These are phyloP conservation scores for Hymenoscyphus repandus DNA, from an alignment of 2,329 filamentous ascomycete species.

Conservation along the genomic window DNA sequence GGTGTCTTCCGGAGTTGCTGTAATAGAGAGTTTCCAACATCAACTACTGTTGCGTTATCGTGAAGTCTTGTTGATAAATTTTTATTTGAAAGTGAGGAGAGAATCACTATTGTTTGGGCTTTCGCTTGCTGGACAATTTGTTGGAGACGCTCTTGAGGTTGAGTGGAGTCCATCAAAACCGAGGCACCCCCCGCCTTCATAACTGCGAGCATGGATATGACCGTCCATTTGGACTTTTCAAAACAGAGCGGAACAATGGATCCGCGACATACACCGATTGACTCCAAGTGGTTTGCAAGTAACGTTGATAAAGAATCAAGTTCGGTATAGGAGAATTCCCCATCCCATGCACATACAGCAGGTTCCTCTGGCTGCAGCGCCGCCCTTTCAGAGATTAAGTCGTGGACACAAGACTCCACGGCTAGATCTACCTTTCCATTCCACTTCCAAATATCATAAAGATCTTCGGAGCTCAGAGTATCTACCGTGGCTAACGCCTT, in stretches of 20 bases:
- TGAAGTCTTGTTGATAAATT: neutral
- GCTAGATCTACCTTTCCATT: neutral
- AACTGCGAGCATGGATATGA: slow-evolving; percentile 21
- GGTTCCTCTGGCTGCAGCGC: neutral
- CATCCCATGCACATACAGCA: slow-evolving; percentile 6
- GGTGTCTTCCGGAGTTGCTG: neutral
- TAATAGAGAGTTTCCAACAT: neutral
- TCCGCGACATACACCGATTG: slow-evolving; percentile 10
- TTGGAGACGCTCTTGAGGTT: slow-evolving; percentile 17
- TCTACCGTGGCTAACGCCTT: neutral
- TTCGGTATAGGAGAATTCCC: slow-evolving; percentile 15
- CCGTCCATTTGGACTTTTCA: slow-evolving; percentile 21
- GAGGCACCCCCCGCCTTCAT: slow-evolving; percentile 24
- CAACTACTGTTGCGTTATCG: neutral
- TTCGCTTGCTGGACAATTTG: slow-evolving; percentile 1
- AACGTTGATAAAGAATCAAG: slow-evolving; percentile 16
- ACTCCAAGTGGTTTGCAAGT: slow-evolving; percentile 7
- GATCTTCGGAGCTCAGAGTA: neutral
- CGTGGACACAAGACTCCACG: neutral
- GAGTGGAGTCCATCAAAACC: slow-evolving; percentile 25
- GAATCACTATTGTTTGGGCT: neutral
- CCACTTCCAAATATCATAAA: neutral
- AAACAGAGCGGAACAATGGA: slow-evolving; percentile 18
- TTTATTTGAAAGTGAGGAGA: neutral
- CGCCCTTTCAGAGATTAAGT: neutral